phyloP scores from a whole-genome alignment of 2,329 filamentous ascomycete species.

The Pestalotiopsis sp. region DNA sequence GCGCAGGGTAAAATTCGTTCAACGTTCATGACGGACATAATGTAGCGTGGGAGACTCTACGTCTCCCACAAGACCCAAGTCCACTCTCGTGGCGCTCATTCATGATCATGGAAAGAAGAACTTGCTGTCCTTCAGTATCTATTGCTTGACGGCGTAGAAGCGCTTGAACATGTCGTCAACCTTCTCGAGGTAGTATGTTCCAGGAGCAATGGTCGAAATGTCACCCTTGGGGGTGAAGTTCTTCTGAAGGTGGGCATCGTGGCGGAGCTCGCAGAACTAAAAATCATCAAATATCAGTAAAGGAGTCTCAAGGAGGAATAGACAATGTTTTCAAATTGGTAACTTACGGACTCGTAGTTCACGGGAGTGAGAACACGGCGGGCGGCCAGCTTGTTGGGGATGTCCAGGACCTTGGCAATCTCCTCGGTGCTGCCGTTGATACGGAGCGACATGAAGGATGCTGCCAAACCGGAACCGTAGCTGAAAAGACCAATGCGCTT shows the following conservation, averaged over 20 bases:
- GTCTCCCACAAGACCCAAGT: neutral
- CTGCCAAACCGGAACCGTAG: conserved; percentile 76
- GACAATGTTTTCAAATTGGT: neutral
- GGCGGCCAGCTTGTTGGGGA: conserved; percentile 68
- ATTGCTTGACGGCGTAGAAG: conserved; percentile 76
- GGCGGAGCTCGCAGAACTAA: conserved; percentile 80
- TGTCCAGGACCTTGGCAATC: conserved; percentile 70
- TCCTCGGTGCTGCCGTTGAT: conserved; percentile 70
- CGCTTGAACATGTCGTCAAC: conserved; percentile 88
- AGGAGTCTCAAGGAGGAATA: neutral
- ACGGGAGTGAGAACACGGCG: conserved; percentile 70
- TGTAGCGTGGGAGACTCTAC: neutral
- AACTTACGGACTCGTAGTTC: conserved; percentile 73
- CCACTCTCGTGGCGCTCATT: neutral
- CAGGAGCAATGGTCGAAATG: conserved; percentile 64
- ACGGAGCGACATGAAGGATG: conserved; percentile 75
- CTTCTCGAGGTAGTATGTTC: conserved; percentile 78
- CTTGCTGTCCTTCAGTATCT: conserved; percentile 25
- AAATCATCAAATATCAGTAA: neutral
- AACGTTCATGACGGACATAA: neutral
- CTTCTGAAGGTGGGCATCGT: conserved; percentile 84
- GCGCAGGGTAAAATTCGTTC: neutral
- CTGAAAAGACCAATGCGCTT: conserved; percentile 79
- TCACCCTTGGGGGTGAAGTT: conserved; percentile 73
- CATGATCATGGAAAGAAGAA: conserved; percentile 1